Evolutionary conservation across 345 rosid genomes (phyloP), one percentile per base, ranked within the genome.

Genomic region (Rhizophora mangle): DNA sequence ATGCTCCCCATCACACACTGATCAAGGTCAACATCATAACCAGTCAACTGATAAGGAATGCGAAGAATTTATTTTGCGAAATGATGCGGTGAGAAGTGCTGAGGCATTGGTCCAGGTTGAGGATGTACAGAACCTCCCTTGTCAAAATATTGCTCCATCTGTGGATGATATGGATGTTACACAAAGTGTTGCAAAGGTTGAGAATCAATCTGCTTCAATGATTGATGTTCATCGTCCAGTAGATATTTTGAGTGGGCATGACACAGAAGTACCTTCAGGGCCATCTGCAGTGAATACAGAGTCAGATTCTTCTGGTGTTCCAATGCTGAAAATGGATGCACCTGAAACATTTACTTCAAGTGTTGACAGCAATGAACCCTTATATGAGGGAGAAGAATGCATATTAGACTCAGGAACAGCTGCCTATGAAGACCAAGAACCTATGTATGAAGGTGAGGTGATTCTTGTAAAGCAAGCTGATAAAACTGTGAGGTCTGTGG

Each of bases 351-450:
- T 81, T 63, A 60, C 85, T 22, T 86, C 91, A 9, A 84, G 85
- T 37, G 77, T 86, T 54, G 86, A 87, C 80, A 90, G 82, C 21
- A 85, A 86, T 83, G 99, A 92, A 73, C 98, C 99, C 74, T 83
- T 92, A 61, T 92, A 96, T 76, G 98, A 96, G 80, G 99, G 98
- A 62, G 98, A 96, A 78, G 98, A 95, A 83, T 83, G 98, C 76
- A 89, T 92, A 62, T 54, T 83, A 62, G 92, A 92, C 77, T 75
- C 93, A 70, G 88, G 80, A 71, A 69, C 84, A 72, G 62, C 78
- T 54, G 68, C 60, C 62, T 80, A 77, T 81, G 89, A 78, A 81
- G 88, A 86, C 58, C 79, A 82, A 67, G 96, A 92, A 80, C 99
- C 98, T 59, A 77, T 95, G 69, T 95, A 95, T 74, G 99, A 95